Conservation (phyloP, 352 stramenopile genomes). For the Phytophthora sojae region DNA sequence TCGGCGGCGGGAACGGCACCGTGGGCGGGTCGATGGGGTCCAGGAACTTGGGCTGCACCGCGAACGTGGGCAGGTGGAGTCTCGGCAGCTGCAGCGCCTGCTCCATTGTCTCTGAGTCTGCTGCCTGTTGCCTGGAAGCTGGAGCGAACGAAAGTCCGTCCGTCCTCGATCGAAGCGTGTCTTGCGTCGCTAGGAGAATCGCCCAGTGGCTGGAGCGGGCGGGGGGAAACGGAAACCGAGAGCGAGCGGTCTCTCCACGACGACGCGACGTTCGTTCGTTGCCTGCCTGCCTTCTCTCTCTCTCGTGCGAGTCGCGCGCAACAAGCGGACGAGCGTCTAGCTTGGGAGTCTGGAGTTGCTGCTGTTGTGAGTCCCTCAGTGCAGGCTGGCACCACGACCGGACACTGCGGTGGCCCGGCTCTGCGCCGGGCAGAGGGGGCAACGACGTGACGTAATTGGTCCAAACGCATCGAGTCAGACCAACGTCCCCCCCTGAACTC, state of each 20-base stretch:
- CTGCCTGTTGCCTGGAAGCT: background rate
- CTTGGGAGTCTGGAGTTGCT: background rate
- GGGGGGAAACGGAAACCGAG: background rate
- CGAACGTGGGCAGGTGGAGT: conserved; percentile 68
- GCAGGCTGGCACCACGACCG: conserved; percentile 21
- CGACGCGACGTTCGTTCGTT: background rate
- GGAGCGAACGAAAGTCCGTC: conserved; percentile 16
- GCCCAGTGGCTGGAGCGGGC: background rate
- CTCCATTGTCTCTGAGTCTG: conserved; percentile 38
- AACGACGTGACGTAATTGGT: conserved; percentile 45
- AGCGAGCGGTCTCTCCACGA: background rate
- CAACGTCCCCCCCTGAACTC: background rate
- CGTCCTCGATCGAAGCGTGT: too few species aligned
- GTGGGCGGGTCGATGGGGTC: conserved; percentile 70
- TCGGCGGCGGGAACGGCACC: conserved; percentile 68
- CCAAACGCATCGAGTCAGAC: conserved; percentile 41
- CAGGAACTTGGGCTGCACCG: conserved; percentile 67
- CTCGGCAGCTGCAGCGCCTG: conserved; percentile 71
- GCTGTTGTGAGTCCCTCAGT: background rate
- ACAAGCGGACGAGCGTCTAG: conserved; percentile 32
- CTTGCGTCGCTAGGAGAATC: conserved; percentile 13
- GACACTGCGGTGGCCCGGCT: conserved; percentile 23
- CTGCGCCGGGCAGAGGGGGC: conserved; percentile 18
- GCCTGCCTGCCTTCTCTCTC: background rate
- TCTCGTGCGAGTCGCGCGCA: conserved; percentile 2